phyloP scores from a whole-genome alignment of 2,329 filamentous ascomycete species.

The Sarocladium kiliense region DNA sequence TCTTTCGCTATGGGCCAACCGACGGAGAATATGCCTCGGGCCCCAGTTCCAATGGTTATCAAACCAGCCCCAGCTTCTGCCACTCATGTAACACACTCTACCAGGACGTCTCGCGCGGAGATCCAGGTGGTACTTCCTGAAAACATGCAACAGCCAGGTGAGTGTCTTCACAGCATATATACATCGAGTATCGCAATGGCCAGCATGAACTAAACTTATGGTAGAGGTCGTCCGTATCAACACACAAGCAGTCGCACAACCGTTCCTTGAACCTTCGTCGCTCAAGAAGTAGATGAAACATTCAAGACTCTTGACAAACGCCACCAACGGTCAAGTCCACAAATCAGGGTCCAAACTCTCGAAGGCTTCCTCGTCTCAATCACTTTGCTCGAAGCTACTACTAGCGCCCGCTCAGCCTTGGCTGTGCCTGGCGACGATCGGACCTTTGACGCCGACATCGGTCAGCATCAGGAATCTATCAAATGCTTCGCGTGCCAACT shows the following conservation, averaged over 20 bases:
- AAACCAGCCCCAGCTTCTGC: background rate
- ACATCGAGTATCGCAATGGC: too few species aligned
- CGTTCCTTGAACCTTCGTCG: slow-evolving; percentile 15
- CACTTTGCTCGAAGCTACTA: background rate
- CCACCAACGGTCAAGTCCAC: background rate
- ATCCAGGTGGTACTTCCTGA: slow-evolving; percentile 1
- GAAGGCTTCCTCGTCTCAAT: background rate
- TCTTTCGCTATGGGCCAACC: background rate
- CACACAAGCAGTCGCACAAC: slow-evolving; percentile 16
- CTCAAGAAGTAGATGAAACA: slow-evolving; percentile 10
- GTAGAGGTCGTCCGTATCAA: slow-evolving; percentile 15
- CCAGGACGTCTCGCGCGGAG: background rate
- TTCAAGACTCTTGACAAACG: background rate
- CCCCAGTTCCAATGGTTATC: background rate
- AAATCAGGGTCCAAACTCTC: background rate
- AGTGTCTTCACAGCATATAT: too few species aligned
- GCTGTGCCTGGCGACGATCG: slow-evolving; percentile 5
- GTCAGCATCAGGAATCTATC: background rate
- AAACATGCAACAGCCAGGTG: background rate
- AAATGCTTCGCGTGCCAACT: background rate
- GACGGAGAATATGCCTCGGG: background rate
- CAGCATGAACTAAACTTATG: background rate
- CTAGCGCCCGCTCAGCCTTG: slow-evolving; percentile 1
- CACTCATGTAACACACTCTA: background rate
- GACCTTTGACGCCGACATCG: slow-evolving; percentile 1